Conservation (phyloP, 768 basidiomycete species). For the Gyrodon lividus region DNA sequence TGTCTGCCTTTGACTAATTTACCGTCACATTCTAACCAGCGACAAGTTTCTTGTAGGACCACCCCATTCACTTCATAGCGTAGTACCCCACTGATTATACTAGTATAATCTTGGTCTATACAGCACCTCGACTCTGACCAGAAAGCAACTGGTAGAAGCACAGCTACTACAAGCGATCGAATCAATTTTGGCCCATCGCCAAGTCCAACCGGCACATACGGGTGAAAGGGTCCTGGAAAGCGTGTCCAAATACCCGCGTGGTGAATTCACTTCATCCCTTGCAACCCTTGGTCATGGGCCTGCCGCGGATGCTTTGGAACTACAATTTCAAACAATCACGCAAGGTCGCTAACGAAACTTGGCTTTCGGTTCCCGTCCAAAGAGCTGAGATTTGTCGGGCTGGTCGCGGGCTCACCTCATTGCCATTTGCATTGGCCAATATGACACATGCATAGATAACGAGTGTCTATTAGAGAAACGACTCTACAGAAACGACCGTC, state of each 20-base stretch:
- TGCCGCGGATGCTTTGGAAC: constrained; percentile 9
- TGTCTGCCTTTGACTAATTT: not conserved
- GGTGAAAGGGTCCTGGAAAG: constrained; percentile 15
- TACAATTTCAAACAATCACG: constrained; percentile 1
- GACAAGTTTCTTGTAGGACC: too few species aligned
- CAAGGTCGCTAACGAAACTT: not conserved
- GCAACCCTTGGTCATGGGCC: constrained; percentile 18
- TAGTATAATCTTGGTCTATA: too few species aligned
- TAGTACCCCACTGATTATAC: too few species aligned
- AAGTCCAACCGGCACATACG: not conserved
- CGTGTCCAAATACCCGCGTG: not conserved
- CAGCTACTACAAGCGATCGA: not conserved
- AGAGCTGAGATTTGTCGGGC: constrained; percentile 2
- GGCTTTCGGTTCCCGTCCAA: not conserved
- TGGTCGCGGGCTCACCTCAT: constrained; percentile 6
- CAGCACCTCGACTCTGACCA: too few species aligned
- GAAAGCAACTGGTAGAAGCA: not conserved
- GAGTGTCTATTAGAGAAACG: constrained; percentile 15
- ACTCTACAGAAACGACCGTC: constrained; percentile 21
- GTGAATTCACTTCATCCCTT: constrained; percentile 24
- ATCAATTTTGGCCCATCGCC: not conserved
- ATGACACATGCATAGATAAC: not conserved
- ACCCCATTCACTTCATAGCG: too few species aligned
- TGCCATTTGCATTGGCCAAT: too few species aligned
- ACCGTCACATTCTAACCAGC: too few species aligned